These are phyloP conservation scores for Nitzschia sp. DNA, from an alignment of 108 stramenopile genomes.

Conservation along the genomic window DNA sequence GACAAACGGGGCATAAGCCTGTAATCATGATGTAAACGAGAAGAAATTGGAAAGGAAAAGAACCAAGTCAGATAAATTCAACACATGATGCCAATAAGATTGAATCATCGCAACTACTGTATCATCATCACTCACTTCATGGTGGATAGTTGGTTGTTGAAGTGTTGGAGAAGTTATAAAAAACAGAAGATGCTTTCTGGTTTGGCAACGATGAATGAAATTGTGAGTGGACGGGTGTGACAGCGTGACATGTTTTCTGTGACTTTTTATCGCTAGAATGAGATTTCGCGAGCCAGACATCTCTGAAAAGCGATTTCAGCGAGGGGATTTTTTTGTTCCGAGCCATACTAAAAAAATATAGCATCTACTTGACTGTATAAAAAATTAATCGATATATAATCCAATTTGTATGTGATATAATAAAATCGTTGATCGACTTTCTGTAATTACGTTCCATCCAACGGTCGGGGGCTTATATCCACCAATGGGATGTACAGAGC, in stretches of 20 bases:
- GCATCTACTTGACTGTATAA: neutral
- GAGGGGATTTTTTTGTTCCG: neutral
- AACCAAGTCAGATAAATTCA: neutral
- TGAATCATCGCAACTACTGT: neutral
- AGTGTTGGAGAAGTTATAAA: constrained; percentile 1
- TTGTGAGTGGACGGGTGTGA: neutral
- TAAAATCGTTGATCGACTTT: neutral
- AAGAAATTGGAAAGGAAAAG: neutral
- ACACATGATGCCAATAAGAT: neutral
- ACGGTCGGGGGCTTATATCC: neutral
- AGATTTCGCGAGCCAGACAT: neutral
- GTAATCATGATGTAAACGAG: too few relatives aligned
- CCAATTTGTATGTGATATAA: neutral
- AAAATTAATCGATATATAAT: neutral
- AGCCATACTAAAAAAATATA: neutral
- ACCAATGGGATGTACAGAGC: too few relatives aligned
- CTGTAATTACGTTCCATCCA: neutral
- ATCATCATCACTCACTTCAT: neutral
- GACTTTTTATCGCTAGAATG: neutral
- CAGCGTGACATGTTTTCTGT: neutral
- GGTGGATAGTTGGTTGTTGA: neutral
- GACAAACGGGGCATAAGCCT: constrained; percentile 14
- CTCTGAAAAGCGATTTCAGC: constrained; percentile 5
- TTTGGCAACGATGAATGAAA: neutral
- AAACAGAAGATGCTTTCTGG: neutral